These are phyloP conservation scores for Acer negundo DNA, from an alignment of 345 rosid genomes.

Conservation along the genomic window DNA sequence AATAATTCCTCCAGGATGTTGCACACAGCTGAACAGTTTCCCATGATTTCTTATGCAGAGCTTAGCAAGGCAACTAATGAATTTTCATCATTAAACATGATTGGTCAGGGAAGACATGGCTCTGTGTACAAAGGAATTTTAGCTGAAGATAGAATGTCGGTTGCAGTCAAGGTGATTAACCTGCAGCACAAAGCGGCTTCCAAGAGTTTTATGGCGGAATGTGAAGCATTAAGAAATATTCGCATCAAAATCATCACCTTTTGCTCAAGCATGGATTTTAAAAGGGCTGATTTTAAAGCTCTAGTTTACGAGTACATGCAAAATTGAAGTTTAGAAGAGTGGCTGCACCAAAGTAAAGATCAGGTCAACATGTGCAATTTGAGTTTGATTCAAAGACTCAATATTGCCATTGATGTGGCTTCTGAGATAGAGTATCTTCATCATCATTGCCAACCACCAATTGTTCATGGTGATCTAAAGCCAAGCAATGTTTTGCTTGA, in stretches of 20 bases:
- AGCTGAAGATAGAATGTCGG: too few species aligned
- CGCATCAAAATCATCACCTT: constrained; percentile 37
- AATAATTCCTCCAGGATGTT: not conserved
- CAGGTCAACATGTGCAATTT: too few species aligned
- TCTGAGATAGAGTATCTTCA: too few species aligned
- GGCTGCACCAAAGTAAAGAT: too few species aligned
- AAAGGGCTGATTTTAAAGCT: constrained; percentile 26
- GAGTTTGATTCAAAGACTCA: too few species aligned
- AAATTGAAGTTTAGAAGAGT: constrained; percentile 25
- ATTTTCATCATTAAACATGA: constrained; percentile 25
- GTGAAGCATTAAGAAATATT: constrained; percentile 35
- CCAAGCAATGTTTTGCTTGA: too few species aligned
- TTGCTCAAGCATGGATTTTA: constrained; percentile 25
- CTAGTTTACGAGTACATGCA: constrained; percentile 26
- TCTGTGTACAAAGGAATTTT: constrained; percentile 34
- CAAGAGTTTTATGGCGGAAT: constrained; percentile 49
- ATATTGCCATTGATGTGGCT: too few species aligned
- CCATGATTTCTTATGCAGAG: not conserved
- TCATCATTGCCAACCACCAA: too few species aligned
- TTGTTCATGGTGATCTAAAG: too few species aligned
- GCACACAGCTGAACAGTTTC: not conserved
- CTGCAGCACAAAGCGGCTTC: constrained; percentile 37
- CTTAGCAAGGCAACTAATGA: constrained; percentile 23
- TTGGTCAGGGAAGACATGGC: constrained; percentile 33
- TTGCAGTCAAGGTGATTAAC: too few species aligned